phyloP scores from a whole-genome alignment of 139 green algal species.

The Chlorella vulgaris region DNA sequence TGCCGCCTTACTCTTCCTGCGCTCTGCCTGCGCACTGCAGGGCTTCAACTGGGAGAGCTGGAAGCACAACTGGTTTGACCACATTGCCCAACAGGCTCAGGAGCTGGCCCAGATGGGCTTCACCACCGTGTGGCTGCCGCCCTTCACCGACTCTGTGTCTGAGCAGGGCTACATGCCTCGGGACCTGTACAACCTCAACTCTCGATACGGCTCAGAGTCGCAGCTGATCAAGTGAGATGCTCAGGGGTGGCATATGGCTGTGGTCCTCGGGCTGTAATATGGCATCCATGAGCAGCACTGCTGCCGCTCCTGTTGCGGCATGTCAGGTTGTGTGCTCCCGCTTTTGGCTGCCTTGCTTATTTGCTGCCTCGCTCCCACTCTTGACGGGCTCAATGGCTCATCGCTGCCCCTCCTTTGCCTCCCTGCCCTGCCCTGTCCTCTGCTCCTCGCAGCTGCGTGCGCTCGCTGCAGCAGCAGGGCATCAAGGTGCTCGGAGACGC shows the following conservation, averaged over 20 bases:
- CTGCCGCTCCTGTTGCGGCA: no score
- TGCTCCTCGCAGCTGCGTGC: conserved; percentile 42
- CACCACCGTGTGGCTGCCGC: conserved; percentile 93
- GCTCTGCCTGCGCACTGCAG: conserved; percentile 1
- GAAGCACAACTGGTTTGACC: conserved; percentile 69
- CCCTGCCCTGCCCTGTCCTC: background rate
- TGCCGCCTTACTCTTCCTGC: background rate
- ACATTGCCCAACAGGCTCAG: conserved; percentile 32
- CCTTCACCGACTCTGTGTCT: conserved; percentile 66
- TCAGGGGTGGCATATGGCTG: no score
- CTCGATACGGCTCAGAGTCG: conserved; percentile 71
- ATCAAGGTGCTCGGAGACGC: conserved; percentile 92
- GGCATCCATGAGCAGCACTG: no score
- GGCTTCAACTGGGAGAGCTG: conserved; percentile 38
- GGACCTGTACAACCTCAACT: conserved; percentile 83
- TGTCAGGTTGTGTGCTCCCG: no score
- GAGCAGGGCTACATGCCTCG: conserved; percentile 39
- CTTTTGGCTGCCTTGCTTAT: no score
- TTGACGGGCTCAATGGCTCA: background rate
- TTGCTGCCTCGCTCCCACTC: no score
- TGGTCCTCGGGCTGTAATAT: no score
- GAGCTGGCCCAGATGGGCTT: conserved; percentile 83
- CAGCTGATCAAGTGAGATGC: conserved; percentile 49
- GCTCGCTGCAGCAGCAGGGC: conserved; percentile 54
- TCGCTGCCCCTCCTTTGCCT: background rate